Evolutionary conservation across 805 yeast species (phyloP).

Genomic region (Ogataea philodendri): DNA sequence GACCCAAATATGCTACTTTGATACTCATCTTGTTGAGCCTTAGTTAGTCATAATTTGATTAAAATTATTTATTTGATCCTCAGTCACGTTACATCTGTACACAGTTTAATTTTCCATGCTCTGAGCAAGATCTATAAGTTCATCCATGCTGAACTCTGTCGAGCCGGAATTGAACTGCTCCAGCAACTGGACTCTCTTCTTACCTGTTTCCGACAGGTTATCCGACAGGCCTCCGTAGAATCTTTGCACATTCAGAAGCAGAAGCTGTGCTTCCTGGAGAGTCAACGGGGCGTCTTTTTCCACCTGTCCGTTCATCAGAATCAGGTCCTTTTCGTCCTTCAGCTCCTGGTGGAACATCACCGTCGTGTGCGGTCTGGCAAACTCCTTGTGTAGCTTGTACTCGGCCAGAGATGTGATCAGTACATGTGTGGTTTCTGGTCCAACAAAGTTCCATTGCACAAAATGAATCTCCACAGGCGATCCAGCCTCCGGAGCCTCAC

Average conservation of each 20-base stretch:
- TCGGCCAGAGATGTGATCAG: conserved; percentile 90
- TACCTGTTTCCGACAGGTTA: conserved; percentile 38
- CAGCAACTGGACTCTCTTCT: conserved; percentile 56
- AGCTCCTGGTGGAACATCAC: conserved; percentile 84
- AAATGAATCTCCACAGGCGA: conserved; percentile 81
- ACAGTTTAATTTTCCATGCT: conserved; percentile 50
- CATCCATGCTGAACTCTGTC: conserved; percentile 60
- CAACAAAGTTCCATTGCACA: conserved; percentile 91
- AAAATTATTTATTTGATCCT: conserved; percentile 4
- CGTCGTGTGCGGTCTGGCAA: conserved; percentile 93
- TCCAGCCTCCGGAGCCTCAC: conserved; percentile 27
- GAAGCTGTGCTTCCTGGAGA: conserved; percentile 71
- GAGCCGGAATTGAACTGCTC: conserved; percentile 70
- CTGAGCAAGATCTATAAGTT: conserved; percentile 69
- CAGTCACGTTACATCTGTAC: conserved; percentile 8
- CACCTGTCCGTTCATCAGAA: conserved; percentile 82
- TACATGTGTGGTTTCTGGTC: conserved; percentile 80
- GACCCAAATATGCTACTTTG: conserved; percentile 79
- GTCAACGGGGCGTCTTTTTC: conserved; percentile 70
- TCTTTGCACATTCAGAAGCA: conserved; percentile 73
- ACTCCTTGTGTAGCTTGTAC: conserved; percentile 85
- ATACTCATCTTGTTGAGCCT: conserved; percentile 22
- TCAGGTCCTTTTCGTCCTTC: conserved; percentile 53
- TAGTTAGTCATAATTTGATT: too few relatives aligned
- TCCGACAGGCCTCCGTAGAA: conserved; percentile 71